Base-by-base conservation (phyloP, 805 yeast genomes). In the Clavispora fructus region DNA sequence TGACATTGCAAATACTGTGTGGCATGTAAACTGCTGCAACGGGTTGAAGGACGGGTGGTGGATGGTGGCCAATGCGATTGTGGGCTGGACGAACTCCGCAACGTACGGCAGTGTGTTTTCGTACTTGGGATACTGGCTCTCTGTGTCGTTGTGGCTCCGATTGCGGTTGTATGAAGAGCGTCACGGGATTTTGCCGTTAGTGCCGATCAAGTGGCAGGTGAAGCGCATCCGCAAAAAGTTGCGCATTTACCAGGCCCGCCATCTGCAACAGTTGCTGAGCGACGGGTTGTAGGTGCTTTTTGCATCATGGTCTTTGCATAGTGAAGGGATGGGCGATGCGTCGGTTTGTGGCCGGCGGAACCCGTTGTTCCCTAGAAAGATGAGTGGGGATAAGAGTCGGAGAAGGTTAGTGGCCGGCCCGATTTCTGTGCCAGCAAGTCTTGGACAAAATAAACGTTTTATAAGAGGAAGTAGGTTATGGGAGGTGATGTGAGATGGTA, bases 201-300 rank as follows among this genome's bases (percentile, higher is more conserved):
- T 87, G 7, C 95, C 95, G 6, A 53, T 82, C 12, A 61, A 58
- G 42, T 78, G 79, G 74, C 95, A 87, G 61, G 64, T 69, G 51
- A 77, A 73, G 51, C 67, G 79, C 42, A 75, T 86, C 33, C 65
- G 63, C 33, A 77, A 77, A 59, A 65, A 49, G 45, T 40, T 55
- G 16, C 47, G 48, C 35, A 38, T 55, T 19, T 53, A 53, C 35
- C 55, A 53, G 51, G 51, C 43, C 39, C 39, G 50, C 14, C 39
- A 35, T 26, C 38, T 35, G 19, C 54, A 52, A 30, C 42, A 43
- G 23, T 39, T 27, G 19, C 32, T 29, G 12, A n/a, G 10, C 10
- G 35, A 31, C 32, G 32, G 14, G 32, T 12, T 29, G 14, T 29
- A 29, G 32, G 5, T 29, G 29, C 29, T 27, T 27, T 27, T 27